Evolutionary conservation across 495 filamentous ascomycete species (phyloP).

Genomic region (Delitschia confertaspora): DNA sequence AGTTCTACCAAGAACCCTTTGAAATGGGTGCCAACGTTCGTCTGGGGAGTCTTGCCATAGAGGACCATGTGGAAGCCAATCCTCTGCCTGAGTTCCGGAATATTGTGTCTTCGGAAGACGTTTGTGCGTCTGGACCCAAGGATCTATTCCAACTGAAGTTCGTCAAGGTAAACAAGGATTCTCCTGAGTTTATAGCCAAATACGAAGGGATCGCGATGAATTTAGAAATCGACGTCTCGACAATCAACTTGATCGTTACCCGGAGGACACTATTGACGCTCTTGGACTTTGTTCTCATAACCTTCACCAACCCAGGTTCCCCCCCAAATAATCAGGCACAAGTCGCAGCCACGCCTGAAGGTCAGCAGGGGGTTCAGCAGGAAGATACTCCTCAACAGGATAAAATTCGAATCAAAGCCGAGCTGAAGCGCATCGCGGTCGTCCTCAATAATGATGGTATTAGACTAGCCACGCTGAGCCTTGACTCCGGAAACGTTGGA

Average conservation of each 20-base stretch:
- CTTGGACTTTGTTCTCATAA: constrained; percentile 92
- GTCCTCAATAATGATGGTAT: constrained; percentile 99
- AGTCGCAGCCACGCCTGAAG: constrained; percentile 24
- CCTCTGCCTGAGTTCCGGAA: constrained; percentile 90
- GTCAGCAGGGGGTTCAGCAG: constrained; percentile 21
- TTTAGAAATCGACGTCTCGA: constrained; percentile 83
- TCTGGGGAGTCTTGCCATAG: constrained; percentile 77
- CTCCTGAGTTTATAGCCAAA: constrained; percentile 80
- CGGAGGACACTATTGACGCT: constrained; percentile 86
- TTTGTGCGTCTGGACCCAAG: constrained; percentile 58
- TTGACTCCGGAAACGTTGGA: constrained; percentile 82
- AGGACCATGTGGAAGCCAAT: constrained; percentile 88
- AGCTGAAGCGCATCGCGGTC: constrained; percentile 83
- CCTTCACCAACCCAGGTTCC: constrained; percentile 69
- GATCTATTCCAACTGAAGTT: constrained; percentile 85
- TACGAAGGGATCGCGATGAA: constrained; percentile 93
- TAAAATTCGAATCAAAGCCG: constrained; percentile 78
- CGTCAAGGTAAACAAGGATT: constrained; percentile 78
- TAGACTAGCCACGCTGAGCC: constrained; percentile 80
- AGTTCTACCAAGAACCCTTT: constrained; percentile 78
- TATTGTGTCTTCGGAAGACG: constrained; percentile 82
- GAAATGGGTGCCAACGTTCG: constrained; percentile 88
- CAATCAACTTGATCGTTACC: constrained; percentile 91
- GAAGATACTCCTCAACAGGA: constrained; percentile 32
- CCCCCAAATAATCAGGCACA: constrained; percentile 33